phyloP scores from a whole-genome alignment of 2,329 filamentous ascomycete species.

The Penicillium sp. region DNA sequence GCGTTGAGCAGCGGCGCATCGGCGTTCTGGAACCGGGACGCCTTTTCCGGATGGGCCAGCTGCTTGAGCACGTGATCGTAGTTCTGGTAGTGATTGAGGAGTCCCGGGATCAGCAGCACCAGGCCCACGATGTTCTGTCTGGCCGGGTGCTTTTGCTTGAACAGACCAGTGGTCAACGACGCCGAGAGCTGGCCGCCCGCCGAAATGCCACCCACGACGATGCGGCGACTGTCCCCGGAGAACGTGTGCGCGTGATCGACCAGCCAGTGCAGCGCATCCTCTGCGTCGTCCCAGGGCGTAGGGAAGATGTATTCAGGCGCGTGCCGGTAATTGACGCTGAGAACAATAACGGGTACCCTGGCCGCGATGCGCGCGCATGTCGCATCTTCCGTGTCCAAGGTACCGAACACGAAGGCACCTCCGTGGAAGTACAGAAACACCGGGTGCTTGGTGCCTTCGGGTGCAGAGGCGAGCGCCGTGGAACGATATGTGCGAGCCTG shows the following conservation, averaged over 20 bases:
- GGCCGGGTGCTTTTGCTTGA: not conserved
- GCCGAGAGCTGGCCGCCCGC: not conserved
- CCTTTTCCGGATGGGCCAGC: not conserved
- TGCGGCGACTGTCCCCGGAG: not conserved
- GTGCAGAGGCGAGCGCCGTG: not conserved
- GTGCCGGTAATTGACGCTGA: not conserved
- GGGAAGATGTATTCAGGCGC: not conserved
- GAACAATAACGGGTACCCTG: not conserved
- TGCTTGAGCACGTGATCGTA: not conserved
- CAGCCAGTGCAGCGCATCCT: not conserved
- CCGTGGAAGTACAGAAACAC: not conserved
- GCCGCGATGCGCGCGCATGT: not conserved
- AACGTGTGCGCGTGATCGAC: not conserved
- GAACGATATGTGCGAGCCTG: not conserved
- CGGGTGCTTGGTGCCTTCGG: not conserved
- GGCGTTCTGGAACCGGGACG: not conserved
- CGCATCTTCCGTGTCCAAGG: not conserved
- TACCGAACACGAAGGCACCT: not conserved
- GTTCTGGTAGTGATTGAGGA: not conserved
- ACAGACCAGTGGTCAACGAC: not conserved
- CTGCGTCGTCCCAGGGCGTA: not conserved
- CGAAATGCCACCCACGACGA: not conserved
- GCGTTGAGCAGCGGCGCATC: not conserved
- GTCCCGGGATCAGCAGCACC: slow-evolving; percentile 4
- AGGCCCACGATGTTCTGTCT: not conserved